These are phyloP conservation scores for Colletotrichum lentis DNA, from an alignment of 2,329 filamentous ascomycete species.

Conservation along the genomic window DNA sequence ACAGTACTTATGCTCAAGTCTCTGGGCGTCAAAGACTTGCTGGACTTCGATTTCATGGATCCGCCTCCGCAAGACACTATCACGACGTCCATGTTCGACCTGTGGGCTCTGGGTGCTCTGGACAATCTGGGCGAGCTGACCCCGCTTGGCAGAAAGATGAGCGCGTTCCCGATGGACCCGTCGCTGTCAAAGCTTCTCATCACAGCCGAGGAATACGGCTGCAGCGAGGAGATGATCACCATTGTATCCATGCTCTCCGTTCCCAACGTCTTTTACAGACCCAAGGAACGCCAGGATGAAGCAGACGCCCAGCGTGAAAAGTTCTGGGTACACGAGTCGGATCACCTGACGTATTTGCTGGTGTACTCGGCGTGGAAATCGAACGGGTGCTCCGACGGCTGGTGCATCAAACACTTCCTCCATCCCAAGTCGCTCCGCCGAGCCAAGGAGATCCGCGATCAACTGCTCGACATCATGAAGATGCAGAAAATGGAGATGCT, in stretches of 20 bases:
- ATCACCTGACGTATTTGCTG: conserved; percentile 93
- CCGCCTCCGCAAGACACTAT: conserved; percentile 98
- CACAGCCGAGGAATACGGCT: conserved; percentile 86
- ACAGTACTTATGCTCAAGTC: conserved; percentile 95
- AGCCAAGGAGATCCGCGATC: conserved; percentile 92
- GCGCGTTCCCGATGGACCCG: conserved; percentile 97
- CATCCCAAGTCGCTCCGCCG: conserved; percentile 93
- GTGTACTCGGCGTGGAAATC: conserved; percentile 96
- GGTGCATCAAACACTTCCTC: conserved; percentile 93
- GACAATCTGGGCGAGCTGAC: conserved; percentile 95
- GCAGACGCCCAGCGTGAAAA: conserved; percentile 95
- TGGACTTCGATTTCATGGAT: conserved; percentile 99
- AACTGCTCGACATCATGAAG: conserved; percentile 92
- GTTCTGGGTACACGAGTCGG: conserved; percentile 97
- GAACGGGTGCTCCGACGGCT: conserved; percentile 87
- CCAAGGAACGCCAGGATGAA: conserved; percentile 95
- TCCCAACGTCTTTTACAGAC: conserved; percentile 94
- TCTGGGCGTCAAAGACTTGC: conserved; percentile 87
- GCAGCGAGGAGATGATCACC: conserved; percentile 96
- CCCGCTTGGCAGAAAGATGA: conserved; percentile 88
- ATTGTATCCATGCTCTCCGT: conserved; percentile 99
- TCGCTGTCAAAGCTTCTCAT: conserved; percentile 94
- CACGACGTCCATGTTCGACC: conserved; percentile 93
- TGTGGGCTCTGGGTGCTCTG: conserved; percentile 93
- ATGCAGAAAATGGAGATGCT: conserved; percentile 88